phyloP scores from a whole-genome alignment of 176 grass and related monocot species.

The Phyllostachys edulis region DNA sequence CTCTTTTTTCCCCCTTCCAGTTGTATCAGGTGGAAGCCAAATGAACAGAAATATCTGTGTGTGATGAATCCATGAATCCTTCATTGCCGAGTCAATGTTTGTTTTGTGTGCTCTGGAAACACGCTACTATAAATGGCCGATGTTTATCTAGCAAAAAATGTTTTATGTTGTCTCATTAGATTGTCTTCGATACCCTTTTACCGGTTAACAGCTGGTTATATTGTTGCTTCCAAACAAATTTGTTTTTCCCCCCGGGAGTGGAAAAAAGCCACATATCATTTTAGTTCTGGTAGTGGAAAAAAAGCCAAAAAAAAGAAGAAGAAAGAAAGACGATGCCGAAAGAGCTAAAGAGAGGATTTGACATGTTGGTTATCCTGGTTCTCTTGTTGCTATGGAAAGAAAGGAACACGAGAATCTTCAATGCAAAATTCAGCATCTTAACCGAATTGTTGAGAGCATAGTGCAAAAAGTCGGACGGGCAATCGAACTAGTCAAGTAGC shows the following conservation, averaged over 20 bases:
- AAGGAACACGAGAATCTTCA: no score
- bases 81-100: conserved; percentile 20
- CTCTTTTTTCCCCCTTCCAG: background rate
- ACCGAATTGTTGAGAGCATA: no score
- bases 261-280: background rate
- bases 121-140: conserved; percentile 19
- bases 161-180: conserved; percentile 19
- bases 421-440: no score
- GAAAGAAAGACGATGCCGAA: no score
- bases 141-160: conserved; percentile 15
- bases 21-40: conserved; percentile 22
- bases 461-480: no score
- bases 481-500: no score
- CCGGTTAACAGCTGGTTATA: background rate
- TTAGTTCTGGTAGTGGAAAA: background rate
- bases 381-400: no score
- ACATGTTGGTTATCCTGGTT: no score
- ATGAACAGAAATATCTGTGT: conserved; percentile 15
- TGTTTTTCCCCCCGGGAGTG: background rate
- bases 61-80: conserved; percentile 14
- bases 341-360: no score
- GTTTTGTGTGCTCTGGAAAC: conserved; percentile 7
- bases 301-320: no score
- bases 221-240: background rate
- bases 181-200: background rate